A percentile compares a stretch with the other conserved stretches of the same genome.
These are phyloP conservation scores for Aspergillus caelatus DNA, from an alignment of 2,329 filamentous ascomycete species.

Conservation along the genomic window DNA sequence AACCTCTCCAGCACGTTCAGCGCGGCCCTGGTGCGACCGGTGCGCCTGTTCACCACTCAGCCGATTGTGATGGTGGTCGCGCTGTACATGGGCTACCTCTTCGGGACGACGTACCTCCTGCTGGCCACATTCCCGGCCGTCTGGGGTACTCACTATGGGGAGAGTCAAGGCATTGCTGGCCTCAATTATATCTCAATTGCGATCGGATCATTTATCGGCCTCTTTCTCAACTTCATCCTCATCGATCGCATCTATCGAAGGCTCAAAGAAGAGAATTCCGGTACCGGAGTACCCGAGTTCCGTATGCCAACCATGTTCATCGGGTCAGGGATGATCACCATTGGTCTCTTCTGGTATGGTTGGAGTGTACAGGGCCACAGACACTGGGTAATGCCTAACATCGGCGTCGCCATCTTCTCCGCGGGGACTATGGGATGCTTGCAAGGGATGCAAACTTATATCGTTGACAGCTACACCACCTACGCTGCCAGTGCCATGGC, in stretches of 20 bases:
- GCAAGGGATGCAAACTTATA: conserved; percentile 38
- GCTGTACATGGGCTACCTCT: conserved; percentile 59
- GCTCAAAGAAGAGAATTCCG: conserved; percentile 47
- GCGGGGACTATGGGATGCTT: conserved; percentile 43
- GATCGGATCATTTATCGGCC: conserved; percentile 61
- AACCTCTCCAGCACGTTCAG: not conserved
- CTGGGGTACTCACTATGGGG: conserved; percentile 58
- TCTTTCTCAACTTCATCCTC: conserved; percentile 50
- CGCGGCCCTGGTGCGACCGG: conserved; percentile 55
- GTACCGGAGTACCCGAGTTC: conserved; percentile 57
- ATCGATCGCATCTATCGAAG: conserved; percentile 53
- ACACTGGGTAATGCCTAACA: conserved; percentile 59
- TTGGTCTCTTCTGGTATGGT: conserved; percentile 60
- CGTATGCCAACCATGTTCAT: conserved; percentile 62
- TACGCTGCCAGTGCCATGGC: conserved; percentile 29
- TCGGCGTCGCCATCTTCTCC: conserved; percentile 52
- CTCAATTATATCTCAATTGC: conserved; percentile 66
- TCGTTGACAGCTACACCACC: conserved; percentile 36
- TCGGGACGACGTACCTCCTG: conserved; percentile 48
- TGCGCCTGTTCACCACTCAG: conserved; percentile 59
- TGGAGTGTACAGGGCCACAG: conserved; percentile 54
- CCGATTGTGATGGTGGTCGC: conserved; percentile 61
- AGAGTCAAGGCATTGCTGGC: conserved; percentile 59
- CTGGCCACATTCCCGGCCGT: conserved; percentile 54
- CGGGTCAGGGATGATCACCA: conserved; percentile 54